Conservation (phyloP, 345 rosid genomes). For the Ricinus communis region DNA sequence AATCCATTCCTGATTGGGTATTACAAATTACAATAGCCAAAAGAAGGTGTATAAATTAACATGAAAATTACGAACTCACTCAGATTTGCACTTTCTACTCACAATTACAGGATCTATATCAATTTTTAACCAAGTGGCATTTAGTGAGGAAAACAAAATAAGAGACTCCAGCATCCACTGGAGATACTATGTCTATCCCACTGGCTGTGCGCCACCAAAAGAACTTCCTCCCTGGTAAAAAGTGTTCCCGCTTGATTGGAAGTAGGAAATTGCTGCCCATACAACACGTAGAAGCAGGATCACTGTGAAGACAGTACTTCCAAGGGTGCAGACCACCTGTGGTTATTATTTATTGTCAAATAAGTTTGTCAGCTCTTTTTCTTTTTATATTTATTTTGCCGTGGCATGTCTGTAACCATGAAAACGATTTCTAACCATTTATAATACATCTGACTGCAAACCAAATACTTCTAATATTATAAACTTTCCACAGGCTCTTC, state of each 20-base stretch:
- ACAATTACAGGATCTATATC: neutral
- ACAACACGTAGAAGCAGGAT: conserved; percentile 58
- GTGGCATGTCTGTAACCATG: too few relatives aligned
- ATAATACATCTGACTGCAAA: too few relatives aligned
- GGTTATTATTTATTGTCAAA: neutral
- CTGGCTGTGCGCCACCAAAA: conserved; percentile 36
- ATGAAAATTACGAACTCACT: neutral
- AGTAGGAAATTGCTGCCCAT: conserved; percentile 62
- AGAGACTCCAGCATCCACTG: neutral
- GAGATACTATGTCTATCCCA: conserved; percentile 15
- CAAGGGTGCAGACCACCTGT: conserved; percentile 73
- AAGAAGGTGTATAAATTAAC: neutral
- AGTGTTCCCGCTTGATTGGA: conserved; percentile 52
- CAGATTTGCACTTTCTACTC: conserved; percentile 10
- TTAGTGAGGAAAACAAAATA: neutral
- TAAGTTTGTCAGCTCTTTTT: neutral
- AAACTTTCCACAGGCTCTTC: too few relatives aligned
- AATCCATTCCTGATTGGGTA: neutral
- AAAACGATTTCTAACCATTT: too few relatives aligned
- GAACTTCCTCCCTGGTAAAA: conserved; percentile 39
- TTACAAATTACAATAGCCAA: neutral
- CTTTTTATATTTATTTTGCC: neutral
- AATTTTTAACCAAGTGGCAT: neutral
- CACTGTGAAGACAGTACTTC: conserved; percentile 61
- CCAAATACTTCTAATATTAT: too few relatives aligned